Evolutionary conservation across 345 rosid species (phyloP), one percentile per base, ranked within the genome.

Genomic region (Crucihimalaya himalaica): DNA sequence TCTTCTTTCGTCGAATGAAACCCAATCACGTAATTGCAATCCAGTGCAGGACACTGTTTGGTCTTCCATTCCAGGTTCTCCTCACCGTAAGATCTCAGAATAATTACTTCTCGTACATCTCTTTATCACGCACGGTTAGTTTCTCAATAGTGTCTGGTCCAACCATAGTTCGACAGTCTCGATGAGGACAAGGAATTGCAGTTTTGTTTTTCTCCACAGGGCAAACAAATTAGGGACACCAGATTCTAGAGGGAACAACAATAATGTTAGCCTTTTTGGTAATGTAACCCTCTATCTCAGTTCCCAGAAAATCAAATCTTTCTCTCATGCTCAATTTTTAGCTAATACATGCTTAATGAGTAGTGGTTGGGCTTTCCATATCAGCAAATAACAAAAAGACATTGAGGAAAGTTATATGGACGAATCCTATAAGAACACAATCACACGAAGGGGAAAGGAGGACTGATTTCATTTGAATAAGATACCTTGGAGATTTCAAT

Each of bases 401-500:
- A 74, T n/a, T 46, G 51, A 37, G 60, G 14, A 48, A 47, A 66
- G 43, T 46, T 15, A 56, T 21, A 27, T 16, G 19, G 60, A 74
- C 42, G 19, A 48, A 47, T 52, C 14, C 42, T 19, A 16, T 39
- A 63, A 52, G 4, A 67, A 46, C 40, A 74, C 39, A 68, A 9
- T 4, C 72, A 46, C 42, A 64, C 59, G 14, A 64, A 21, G 21
- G 42, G 13, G 13, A 62, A 4, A n/a, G 19, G 19, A 68, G 18
- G 8, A 47, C 10, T 34, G 10, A 5, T 21, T 34, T 43, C 47
- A 5, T 55, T 73, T 55, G 9, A 19, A 6, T 14, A 16, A 18
- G 43, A 52, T 79, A 90, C 97, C 91, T 83, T 85, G 15, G 97
- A 93, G 25, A 90, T 87, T 60, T 83, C 86, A 42, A 90, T 81